These are phyloP conservation scores for Crithidia thermophila DNA, from an alignment of 208 protist species.

Conservation along the genomic window DNA sequence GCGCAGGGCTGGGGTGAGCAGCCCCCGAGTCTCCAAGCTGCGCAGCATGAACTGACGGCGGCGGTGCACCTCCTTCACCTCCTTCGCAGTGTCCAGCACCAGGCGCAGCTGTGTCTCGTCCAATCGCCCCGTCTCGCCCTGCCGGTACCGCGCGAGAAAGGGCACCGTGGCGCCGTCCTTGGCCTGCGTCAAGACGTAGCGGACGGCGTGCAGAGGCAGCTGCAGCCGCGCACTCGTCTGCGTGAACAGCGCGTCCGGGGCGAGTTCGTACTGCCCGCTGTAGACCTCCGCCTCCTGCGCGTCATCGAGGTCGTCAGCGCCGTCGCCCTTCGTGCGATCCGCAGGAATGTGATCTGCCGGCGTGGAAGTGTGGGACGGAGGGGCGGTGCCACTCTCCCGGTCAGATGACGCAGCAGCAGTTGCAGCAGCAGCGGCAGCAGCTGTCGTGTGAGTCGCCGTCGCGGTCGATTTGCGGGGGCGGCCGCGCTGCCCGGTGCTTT, in stretches of 20 bases:
- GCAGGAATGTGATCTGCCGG: no score
- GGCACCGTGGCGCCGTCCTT: slow-evolving; percentile 82
- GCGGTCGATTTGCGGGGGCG: neutral
- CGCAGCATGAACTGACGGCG: slow-evolving; percentile 81
- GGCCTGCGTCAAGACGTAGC: slow-evolving; percentile 64
- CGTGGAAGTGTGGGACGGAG: no score
- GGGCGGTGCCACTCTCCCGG: no score
- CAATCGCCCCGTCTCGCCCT: slow-evolving; percentile 76
- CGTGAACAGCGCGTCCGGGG: slow-evolving; percentile 30
- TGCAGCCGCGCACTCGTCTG: slow-evolving; percentile 48
- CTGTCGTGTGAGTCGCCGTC: neutral
- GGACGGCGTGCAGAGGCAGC: slow-evolving; percentile 33
- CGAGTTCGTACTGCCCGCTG: slow-evolving; percentile 22
- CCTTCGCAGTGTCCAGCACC: slow-evolving; percentile 69
- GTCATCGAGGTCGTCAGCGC: slow-evolving; percentile 2
- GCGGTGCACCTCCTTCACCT: slow-evolving; percentile 73
- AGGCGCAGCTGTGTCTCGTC: slow-evolving; percentile 60
- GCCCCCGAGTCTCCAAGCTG: slow-evolving; percentile 62
- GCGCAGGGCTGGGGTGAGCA: slow-evolving; percentile 66
- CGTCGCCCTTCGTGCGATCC: no score
- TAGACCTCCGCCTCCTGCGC: slow-evolving; percentile 19
- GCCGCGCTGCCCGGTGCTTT: neutral
- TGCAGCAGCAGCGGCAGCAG: neutral
- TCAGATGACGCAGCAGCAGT: neutral
- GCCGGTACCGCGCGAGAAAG: slow-evolving; percentile 89